phyloP scores from a whole-genome alignment of 768 basidiomycete genomes.

The Nevesoporus exiguus region DNA sequence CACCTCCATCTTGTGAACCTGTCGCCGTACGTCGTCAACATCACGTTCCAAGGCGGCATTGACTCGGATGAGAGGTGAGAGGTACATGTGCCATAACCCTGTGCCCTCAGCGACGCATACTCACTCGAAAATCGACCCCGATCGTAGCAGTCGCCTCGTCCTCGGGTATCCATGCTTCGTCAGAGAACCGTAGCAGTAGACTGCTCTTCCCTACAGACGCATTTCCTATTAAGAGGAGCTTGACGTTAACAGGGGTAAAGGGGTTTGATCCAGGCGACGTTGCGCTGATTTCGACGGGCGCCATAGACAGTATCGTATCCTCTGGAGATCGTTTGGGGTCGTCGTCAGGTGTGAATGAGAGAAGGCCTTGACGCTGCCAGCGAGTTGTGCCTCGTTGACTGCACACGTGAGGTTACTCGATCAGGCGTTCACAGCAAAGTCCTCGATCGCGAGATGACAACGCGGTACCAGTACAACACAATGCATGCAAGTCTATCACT shows the following conservation, averaged over 20 bases:
- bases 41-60: not conserved
- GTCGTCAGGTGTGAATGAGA: conserved; percentile 2
- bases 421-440: too few relatives aligned
- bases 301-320: conserved; percentile 9
- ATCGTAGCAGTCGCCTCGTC: conserved; percentile 87
- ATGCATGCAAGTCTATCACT: not conserved
- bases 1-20: conserved; percentile 89
- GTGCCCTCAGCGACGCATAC: conserved; percentile 30
- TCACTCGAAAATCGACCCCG: conserved; percentile 80
- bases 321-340: not conserved
- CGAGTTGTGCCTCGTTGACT: conserved; percentile 18
- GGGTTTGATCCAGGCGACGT: conserved; percentile 26
- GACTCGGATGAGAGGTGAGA: too few relatives aligned
- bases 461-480: not conserved
- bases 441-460: too few relatives aligned
- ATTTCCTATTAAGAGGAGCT: conserved; percentile 82
- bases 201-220: conserved; percentile 93
- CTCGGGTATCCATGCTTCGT: conserved; percentile 91
- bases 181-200: conserved; percentile 89
- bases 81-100: not conserved
- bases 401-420: conserved; percentile 18
- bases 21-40: conserved; percentile 6
- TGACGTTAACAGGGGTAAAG: conserved; percentile 57
- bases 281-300: conserved; percentile 20
- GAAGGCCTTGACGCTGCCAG: conserved; percentile 1